A percentile compares a stretch with the other conserved stretches of the same genome.
These are phyloP conservation scores for Zarea fungicola DNA, from an alignment of 2,329 filamentous ascomycete species.

Conservation along the genomic window DNA sequence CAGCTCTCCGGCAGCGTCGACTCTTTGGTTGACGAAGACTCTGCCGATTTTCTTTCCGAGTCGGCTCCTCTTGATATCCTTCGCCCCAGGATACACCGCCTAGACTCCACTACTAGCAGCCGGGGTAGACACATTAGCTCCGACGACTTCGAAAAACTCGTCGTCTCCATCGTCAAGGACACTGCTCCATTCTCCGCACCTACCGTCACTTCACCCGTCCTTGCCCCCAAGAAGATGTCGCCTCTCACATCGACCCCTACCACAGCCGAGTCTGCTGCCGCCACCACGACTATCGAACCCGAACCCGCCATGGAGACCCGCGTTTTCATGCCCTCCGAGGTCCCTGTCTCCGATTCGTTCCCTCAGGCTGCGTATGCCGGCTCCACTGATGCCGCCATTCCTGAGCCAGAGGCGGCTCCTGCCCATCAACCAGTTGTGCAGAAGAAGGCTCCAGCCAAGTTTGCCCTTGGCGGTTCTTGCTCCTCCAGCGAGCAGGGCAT, in stretches of 20 bases:
- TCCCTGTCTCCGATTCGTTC: conserved; percentile 43
- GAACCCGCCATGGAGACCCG: conserved; percentile 22
- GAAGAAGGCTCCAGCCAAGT: conserved; percentile 57
- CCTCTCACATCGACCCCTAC: conserved; percentile 22
- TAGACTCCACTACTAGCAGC: conserved; percentile 69
- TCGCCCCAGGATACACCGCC: conserved; percentile 62
- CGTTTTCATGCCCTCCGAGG: conserved; percentile 55
- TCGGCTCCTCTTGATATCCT: conserved; percentile 52
- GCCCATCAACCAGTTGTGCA: conserved; percentile 63
- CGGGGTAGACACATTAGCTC: conserved; percentile 89
- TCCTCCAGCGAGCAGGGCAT: conserved; percentile 60
- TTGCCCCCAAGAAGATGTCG: conserved; percentile 42
- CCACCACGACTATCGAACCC: conserved; percentile 38
- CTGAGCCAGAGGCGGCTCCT: conserved; percentile 53
- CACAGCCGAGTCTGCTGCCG: conserved; percentile 36
- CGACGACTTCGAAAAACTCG: conserved; percentile 87
- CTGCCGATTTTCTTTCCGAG: conserved; percentile 52
- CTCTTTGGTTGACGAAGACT: conserved; percentile 65
- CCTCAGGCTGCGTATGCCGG: conserved; percentile 45
- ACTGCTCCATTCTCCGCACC: conserved; percentile 54
- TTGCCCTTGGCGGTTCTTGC: conserved; percentile 73
- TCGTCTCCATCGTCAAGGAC: conserved; percentile 86
- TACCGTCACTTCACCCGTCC: conserved; percentile 25
- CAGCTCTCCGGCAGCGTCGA: conserved; percentile 74
- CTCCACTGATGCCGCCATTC: conserved; percentile 50